Percentiles rank a stretch among this genome's conserved stretches.
These are phyloP conservation scores for Leptographium procerum DNA, from an alignment of 2,329 filamentous ascomycete genomes.

Conservation along the genomic window DNA sequence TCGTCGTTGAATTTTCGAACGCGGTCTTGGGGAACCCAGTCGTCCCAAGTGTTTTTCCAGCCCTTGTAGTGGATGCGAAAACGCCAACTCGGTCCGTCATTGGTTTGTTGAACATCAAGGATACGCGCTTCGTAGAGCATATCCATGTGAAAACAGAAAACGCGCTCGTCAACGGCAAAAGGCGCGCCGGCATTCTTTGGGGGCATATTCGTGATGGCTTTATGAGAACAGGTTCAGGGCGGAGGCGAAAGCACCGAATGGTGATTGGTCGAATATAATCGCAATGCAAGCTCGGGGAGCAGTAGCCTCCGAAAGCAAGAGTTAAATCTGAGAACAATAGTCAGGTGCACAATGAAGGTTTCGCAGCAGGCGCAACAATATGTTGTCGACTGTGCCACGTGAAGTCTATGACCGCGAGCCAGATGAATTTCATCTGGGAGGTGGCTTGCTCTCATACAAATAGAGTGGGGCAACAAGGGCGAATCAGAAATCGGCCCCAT, in stretches of 20 bases:
- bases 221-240: neutral
- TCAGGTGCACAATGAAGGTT: neutral
- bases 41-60: constrained; percentile 99
- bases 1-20: constrained; percentile 91
- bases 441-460: too few relatives aligned
- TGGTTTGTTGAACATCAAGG: constrained; percentile 58
- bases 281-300: neutral
- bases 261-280: neutral
- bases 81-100: constrained; percentile 36
- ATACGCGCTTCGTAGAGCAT: constrained; percentile 97
- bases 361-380: neutral
- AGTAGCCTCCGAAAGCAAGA: neutral
- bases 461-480: too few relatives aligned
- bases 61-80: constrained; percentile 98
- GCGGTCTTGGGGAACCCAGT: constrained; percentile 91
- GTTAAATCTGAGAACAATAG: neutral
- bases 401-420: neutral
- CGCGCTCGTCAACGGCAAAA: constrained; percentile 73
- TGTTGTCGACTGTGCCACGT: neutral
- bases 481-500: too few relatives aligned
- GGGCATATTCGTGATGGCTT: constrained; percentile 6
- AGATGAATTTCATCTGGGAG: neutral
- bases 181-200: constrained; percentile 33
- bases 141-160: constrained; percentile 94
- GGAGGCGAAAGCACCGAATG: neutral